phyloP scores from a whole-genome alignment of 2,329 filamentous ascomycete genomes.

The Trichoderma brevicompactum region DNA sequence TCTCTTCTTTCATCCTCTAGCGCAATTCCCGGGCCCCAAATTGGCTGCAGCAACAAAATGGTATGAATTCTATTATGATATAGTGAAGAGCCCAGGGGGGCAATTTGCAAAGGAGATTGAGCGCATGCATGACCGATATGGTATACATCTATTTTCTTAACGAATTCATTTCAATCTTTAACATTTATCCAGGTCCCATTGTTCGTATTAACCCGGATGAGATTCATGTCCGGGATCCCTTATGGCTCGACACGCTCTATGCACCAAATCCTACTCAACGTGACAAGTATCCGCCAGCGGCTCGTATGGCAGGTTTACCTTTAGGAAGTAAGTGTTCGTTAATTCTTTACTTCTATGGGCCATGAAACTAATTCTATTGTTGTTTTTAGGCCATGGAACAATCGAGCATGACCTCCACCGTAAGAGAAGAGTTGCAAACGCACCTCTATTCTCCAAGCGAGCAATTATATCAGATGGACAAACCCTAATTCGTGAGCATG shows the following conservation, averaged over 20 bases:
- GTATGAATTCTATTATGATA: constrained; percentile 43
- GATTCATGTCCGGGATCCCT: constrained; percentile 38
- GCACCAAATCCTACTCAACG: constrained; percentile 4
- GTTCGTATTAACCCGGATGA: constrained; percentile 39
- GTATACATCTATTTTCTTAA: constrained; percentile 13
- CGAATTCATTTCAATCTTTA: neutral
- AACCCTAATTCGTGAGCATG: neutral
- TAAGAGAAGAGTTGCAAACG: neutral
- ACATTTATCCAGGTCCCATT: constrained; percentile 36
- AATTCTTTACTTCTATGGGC: too few species aligned
- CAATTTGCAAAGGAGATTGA: constrained; percentile 37
- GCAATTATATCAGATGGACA: constrained; percentile 2
- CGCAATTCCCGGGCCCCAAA: constrained; percentile 40
- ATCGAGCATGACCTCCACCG: constrained; percentile 15
- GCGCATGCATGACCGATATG: constrained; percentile 43
- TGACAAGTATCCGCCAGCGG: neutral
- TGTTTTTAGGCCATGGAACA: neutral
- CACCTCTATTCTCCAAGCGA: constrained; percentile 16
- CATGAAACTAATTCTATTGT: neutral
- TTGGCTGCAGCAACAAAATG: constrained; percentile 39
- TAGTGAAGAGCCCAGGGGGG: constrained; percentile 33
- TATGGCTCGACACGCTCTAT: constrained; percentile 36
- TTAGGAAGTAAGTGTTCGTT: neutral
- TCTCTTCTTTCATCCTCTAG: constrained; percentile 36
- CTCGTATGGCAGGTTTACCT: neutral